Evolutionary conservation across 805 yeast species (phyloP).

Genomic region (Starmerella bombicola): DNA sequence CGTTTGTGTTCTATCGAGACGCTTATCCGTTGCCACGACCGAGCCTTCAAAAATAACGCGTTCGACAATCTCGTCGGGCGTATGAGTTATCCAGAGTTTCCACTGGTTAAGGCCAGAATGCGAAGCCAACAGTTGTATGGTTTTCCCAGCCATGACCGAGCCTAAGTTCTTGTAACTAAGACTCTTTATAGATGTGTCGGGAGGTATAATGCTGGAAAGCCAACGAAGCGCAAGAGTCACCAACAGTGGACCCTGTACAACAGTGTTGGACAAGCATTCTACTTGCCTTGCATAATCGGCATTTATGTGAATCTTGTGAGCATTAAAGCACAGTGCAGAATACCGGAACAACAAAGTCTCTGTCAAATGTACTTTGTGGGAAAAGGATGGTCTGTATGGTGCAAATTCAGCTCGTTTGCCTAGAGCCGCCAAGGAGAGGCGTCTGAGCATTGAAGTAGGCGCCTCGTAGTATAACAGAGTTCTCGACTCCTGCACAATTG

Average conservation of each 20-base stretch:
- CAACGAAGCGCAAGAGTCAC: conserved; percentile 48
- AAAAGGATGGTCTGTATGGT: conserved; percentile 2
- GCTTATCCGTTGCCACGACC: neutral
- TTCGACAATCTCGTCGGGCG: neutral
- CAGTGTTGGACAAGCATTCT: conserved; percentile 50
- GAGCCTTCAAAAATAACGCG: neutral
- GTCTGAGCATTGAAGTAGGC: neutral
- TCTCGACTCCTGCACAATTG: conserved; percentile 40
- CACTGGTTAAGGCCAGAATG: neutral
- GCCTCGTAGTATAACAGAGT: conserved; percentile 44
- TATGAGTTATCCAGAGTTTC: neutral
- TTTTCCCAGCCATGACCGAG: conserved; percentile 31
- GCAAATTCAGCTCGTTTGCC: neutral
- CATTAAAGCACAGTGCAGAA: conserved; percentile 66
- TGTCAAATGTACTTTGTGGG: conserved; percentile 30
- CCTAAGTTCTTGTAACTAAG: conserved; percentile 39
- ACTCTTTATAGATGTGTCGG: conserved; percentile 26
- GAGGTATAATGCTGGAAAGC: conserved; percentile 27
- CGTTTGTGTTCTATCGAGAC: conserved; percentile 15
- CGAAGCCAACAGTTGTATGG: neutral
- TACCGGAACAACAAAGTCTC: conserved; percentile 43
- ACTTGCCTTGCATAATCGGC: conserved; percentile 35
- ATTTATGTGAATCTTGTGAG: conserved; percentile 77
- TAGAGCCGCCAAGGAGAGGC: neutral
- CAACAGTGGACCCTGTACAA: conserved; percentile 76